Evolutionary conservation across 1,284 basidiomycete species (phyloP), one percentile per base, ranked within the genome.

Genomic region (Jaminaea rosea): DNA sequence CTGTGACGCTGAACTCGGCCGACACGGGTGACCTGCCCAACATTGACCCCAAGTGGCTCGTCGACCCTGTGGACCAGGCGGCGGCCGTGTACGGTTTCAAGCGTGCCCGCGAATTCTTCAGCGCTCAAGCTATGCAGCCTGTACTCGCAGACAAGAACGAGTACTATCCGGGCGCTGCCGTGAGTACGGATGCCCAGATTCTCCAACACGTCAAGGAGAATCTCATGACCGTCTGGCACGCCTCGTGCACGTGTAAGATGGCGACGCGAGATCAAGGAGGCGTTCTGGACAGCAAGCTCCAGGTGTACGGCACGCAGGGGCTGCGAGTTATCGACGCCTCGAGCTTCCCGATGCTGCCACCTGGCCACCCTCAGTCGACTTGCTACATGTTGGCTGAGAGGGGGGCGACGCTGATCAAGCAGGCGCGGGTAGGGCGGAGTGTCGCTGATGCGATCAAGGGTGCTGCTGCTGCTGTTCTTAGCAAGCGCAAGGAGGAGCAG

Each of bases 301-400:
- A 59, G 6, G 80, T 81, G 15, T 78, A 81, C 50, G 79, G 78
- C 1, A 67, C 77, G 4, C 50, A 65, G 4, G 76, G 75, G 0
- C 55, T 81, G 39, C 69, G 80, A 4, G 72, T 81, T 8, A 76
- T 79, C 11, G 80, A 81, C 58, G 79, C 78, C 0, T 78, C 76
- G 26, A 71, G 79, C n/a, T 76, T 80, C 61, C 77, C 76, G n/a
- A 37, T 45, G 15, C 37, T 62, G 48, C 44, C 58, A 15, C 63
- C 63, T 0, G 63, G 63, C 19, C 63, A 65, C 36, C 63, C 63
- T 1, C 63, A 65, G 49, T 55, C 54, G 13, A 57, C 59, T 3
- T 53, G 56, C 37, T 65, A 65, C 44, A 65, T 65, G 63, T 55
- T 65, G 21, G 63, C 63, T n/a, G n/a, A n/a, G n/a, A 13, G 59